These are phyloP conservation scores for Acanthamoeba lugdunensis DNA, from an alignment of 208 protist genomes.

Conservation along the genomic window DNA sequence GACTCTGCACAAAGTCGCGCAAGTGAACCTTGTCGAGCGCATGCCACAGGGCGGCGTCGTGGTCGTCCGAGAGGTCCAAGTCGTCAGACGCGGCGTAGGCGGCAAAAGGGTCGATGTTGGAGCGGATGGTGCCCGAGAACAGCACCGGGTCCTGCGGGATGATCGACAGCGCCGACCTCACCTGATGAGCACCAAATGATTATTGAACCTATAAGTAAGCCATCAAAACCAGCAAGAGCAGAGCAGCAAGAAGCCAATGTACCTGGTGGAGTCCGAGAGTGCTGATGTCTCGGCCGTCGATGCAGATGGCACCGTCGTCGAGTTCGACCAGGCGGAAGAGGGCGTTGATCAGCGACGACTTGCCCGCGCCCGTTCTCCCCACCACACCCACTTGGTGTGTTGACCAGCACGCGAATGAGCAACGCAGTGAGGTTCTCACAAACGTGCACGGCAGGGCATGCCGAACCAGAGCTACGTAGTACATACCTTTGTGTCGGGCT, in stretches of 20 bases:
- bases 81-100: not conserved
- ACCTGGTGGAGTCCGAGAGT: conserved; percentile 78
- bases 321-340: conserved; percentile 83
- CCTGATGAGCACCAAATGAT: not conserved
- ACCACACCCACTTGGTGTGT: conserved; percentile 60
- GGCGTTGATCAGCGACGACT: conserved; percentile 60
- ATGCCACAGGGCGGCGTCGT: conserved; percentile 79
- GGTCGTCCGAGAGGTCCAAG: not conserved
- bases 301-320: conserved; percentile 84
- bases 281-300: conserved; percentile 85
- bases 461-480: not conserved
- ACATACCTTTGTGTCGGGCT: conserved; percentile 11
- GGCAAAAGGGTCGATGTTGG: conserved; percentile 47
- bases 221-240: no score
- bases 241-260: not conserved
- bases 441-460: not conserved
- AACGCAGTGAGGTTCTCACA: not conserved
- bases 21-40: conserved; percentile 79
- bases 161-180: conserved; percentile 82
- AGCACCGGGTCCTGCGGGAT: conserved; percentile 80
- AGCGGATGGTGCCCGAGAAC: conserved; percentile 80
- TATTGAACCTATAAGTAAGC: no score
- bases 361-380: conserved; percentile 60
- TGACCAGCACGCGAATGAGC: not conserved
- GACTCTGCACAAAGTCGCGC: conserved; percentile 4